These are phyloP conservation scores for Coniochaeta sp. DNA, from an alignment of 2,329 filamentous ascomycete genomes.

Conservation along the genomic window DNA sequence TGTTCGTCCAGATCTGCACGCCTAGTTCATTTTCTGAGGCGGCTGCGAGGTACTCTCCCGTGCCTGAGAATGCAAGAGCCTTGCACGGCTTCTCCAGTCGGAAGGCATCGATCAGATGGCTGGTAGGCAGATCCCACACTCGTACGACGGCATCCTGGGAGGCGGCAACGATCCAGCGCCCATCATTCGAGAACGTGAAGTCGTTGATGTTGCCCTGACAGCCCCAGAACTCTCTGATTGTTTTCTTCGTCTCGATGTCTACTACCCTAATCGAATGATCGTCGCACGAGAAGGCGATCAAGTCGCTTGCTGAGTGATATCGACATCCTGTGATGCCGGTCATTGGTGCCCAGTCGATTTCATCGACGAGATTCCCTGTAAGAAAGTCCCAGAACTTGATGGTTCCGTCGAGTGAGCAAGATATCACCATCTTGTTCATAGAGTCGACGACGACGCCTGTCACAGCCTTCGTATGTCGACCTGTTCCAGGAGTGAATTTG, in stretches of 20 bases:
- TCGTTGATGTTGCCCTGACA: slow-evolving; percentile 68
- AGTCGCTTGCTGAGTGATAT: slow-evolving; percentile 75
- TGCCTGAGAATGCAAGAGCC: slow-evolving; percentile 78
- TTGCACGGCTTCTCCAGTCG: slow-evolving; percentile 71
- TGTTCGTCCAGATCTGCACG: slow-evolving; percentile 95
- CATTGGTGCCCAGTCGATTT: slow-evolving; percentile 79
- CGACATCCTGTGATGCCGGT: slow-evolving; percentile 67
- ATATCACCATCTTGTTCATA: slow-evolving; percentile 80
- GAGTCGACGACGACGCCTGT: slow-evolving; percentile 84
- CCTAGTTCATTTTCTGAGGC: slow-evolving; percentile 76
- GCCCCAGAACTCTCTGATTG: slow-evolving; percentile 89
- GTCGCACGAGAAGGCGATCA: slow-evolving; percentile 83
- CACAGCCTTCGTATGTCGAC: slow-evolving; percentile 73
- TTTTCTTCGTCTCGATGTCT: slow-evolving; percentile 82
- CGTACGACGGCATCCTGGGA: slow-evolving; percentile 74
- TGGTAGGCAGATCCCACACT: slow-evolving; percentile 93
- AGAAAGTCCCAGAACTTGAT: slow-evolving; percentile 97
- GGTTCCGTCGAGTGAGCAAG: slow-evolving; percentile 82
- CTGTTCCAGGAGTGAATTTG: slow-evolving; percentile 44
- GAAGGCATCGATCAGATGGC: slow-evolving; percentile 90
- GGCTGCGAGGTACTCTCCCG: slow-evolving; percentile 91
- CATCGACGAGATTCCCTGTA: slow-evolving; percentile 69
- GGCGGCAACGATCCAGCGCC: slow-evolving; percentile 85
- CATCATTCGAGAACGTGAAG: slow-evolving; percentile 85
- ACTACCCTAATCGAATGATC: slow-evolving; percentile 83